A percentile compares a stretch with the other conserved stretches of the same genome.
phyloP scores from a whole-genome alignment of 2,329 filamentous ascomycete genomes.

The Hypoxylon sp. region DNA sequence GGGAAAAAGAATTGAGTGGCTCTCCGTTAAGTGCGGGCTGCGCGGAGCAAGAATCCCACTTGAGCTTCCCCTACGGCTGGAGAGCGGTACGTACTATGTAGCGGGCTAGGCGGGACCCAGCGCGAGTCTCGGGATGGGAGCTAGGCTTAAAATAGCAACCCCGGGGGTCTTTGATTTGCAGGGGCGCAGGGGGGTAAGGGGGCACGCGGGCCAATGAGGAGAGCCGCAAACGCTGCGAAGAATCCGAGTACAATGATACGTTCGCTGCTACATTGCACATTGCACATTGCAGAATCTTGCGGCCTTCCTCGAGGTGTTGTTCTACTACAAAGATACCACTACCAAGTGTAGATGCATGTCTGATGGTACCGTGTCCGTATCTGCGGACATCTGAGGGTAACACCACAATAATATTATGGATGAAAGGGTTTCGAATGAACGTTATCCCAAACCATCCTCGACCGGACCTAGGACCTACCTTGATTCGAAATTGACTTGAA shows the following conservation, averaged over 20 bases:
- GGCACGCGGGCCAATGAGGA: constrained; percentile 20
- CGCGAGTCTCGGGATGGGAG: constrained; percentile 12
- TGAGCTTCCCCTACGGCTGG: constrained; percentile 30
- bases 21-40: constrained; percentile 37
- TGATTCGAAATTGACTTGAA: too few species aligned
- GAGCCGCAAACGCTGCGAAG: neutral
- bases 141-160: constrained; percentile 35
- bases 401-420: neutral
- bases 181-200: too few species aligned
- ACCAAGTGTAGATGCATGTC: neutral
- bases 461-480: too few species aligned
- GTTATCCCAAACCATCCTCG: neutral
- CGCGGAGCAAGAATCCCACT: constrained; percentile 31
- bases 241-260: constrained; percentile 10
- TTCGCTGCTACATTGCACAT: neutral
- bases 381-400: neutral
- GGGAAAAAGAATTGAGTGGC: constrained; percentile 39
- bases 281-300: neutral
- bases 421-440: neutral
- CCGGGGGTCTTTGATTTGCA: constrained; percentile 25
- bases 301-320: neutral
- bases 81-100: too few species aligned
- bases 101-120: neutral
- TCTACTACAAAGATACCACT: neutral
- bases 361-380: neutral